A percentile compares a stretch with the other conserved stretches of the same genome.
These are phyloP conservation scores for Beauveria asiatica DNA, from an alignment of 2,329 filamentous ascomycete species.

Conservation along the genomic window DNA sequence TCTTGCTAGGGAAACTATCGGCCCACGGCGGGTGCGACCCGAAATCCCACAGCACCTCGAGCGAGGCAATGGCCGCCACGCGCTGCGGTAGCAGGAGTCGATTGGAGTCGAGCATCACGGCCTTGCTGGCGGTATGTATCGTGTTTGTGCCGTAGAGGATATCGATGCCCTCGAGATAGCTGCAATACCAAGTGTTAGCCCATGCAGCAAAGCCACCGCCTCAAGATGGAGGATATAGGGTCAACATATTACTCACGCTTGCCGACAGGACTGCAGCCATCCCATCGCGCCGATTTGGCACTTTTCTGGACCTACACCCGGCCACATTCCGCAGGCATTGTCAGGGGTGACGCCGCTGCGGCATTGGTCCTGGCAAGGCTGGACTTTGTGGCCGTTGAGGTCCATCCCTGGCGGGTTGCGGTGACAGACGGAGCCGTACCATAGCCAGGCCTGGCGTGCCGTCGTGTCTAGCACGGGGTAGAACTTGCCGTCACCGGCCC, in stretches of 20 bases:
- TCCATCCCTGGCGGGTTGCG: constrained; percentile 11
- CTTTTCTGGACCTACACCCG: constrained; percentile 13
- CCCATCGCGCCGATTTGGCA: constrained; percentile 21
- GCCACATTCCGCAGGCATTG: constrained; percentile 16
- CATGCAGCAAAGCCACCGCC: neutral
- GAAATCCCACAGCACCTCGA: constrained; percentile 20
- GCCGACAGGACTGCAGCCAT: constrained; percentile 23
- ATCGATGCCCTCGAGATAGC: constrained; percentile 22
- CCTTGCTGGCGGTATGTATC: constrained; percentile 17
- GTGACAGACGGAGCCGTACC: constrained; percentile 21
- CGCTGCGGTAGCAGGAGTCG: constrained; percentile 17
- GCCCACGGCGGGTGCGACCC: constrained; percentile 7
- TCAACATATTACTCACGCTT: constrained; percentile 17
- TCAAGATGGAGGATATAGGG: neutral
- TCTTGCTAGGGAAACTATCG: constrained; percentile 11
- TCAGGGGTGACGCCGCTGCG: constrained; percentile 12
- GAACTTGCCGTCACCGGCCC: constrained; percentile 6
- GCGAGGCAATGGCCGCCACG: constrained; percentile 15
- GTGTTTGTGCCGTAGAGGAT: constrained; percentile 24
- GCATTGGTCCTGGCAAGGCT: constrained; percentile 16
- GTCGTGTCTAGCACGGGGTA: neutral
- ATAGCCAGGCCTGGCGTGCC: constrained; percentile 17
- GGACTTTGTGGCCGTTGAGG: constrained; percentile 3
- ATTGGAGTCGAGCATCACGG: constrained; percentile 14
- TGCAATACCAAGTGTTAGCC: constrained; percentile 1